phyloP scores from a whole-genome alignment of 768 basidiomycete genomes.

The Galerina sulciceps region DNA sequence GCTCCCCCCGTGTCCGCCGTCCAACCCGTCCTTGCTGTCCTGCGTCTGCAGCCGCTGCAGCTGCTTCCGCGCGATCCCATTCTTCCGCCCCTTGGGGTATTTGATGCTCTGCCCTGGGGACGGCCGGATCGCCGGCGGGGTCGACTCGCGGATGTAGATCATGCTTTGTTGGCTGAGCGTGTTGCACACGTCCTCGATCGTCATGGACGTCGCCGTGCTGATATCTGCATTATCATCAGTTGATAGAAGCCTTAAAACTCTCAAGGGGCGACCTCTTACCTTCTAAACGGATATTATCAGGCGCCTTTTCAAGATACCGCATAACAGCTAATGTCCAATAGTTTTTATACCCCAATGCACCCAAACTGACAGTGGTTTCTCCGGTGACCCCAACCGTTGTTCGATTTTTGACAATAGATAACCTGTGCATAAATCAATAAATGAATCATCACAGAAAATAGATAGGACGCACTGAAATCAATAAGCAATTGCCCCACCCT shows the following conservation, averaged over 20 bases:
- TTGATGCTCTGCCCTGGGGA: conserved; percentile 83
- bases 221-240: conserved; percentile 58
- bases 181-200: conserved; percentile 81
- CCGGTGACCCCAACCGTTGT: conserved; percentile 86
- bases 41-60: conserved; percentile 63
- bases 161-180: conserved; percentile 76
- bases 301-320: conserved; percentile 67
- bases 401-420: conserved; percentile 97
- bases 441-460: background rate
- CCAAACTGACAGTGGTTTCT: conserved; percentile 95
- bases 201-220: conserved; percentile 86
- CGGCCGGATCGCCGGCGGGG: conserved; percentile 58
- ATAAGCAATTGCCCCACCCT: conserved; percentile 97
- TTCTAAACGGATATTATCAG: conserved; percentile 71
- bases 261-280: conserved; percentile 48
- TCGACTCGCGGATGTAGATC: conserved; percentile 61
- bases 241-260: background rate
- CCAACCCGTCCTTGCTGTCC: conserved; percentile 22
- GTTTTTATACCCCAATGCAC: conserved; percentile 91
- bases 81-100: conserved; percentile 68
- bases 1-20: conserved; percentile 35
- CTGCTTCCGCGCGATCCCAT: conserved; percentile 66
- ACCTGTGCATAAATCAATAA: conserved; percentile 51
- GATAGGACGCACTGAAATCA: conserved; percentile 85
- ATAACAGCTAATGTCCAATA: conserved; percentile 94